Evolutionary conservation across 2,329 filamentous ascomycete species (phyloP).

Genomic region (Fusarium heterosporum): DNA sequence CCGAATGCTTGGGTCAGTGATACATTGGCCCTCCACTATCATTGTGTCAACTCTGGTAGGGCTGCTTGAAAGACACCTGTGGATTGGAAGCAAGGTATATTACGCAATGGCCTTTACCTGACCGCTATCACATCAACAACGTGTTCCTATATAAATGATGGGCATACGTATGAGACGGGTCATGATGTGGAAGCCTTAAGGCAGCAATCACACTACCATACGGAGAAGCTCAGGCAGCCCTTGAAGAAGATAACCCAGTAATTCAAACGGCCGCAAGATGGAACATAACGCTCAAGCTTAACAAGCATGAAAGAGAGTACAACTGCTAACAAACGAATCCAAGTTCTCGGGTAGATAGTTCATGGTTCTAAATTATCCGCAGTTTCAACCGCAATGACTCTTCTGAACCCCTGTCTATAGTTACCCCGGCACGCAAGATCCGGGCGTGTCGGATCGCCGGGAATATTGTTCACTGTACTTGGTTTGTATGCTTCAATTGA

Average conservation of each 20-base stretch:
- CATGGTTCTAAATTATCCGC: background rate
- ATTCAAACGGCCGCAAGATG: conserved; percentile 1
- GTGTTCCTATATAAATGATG: conserved; percentile 12
- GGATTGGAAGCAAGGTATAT: background rate
- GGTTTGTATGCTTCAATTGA: background rate
- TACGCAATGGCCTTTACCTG: background rate
- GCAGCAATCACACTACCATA: conserved; percentile 26
- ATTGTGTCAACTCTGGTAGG: conserved; percentile 9
- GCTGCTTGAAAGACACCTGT: conserved; percentile 13
- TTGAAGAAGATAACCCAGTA: conserved; percentile 18
- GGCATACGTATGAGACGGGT: conserved; percentile 11
- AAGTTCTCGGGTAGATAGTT: background rate
- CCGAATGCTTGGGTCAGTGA: conserved; percentile 12
- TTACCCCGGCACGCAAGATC: conserved; percentile 36
- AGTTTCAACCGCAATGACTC: conserved; percentile 24
- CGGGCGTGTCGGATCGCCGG: conserved; percentile 19
- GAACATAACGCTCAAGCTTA: conserved; percentile 28
- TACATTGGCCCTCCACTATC: conserved; percentile 10
- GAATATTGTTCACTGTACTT: conserved; percentile 13
- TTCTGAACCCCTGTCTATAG: conserved; percentile 24
- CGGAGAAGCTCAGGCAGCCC: conserved; percentile 8
- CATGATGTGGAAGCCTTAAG: conserved; percentile 34
- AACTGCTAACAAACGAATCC: conserved; percentile 1
- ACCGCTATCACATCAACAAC: conserved; percentile 4
- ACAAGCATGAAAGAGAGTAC: background rate